Conservation (phyloP, 2,329 filamentous ascomycete genomes). For the Byssothecium circinans region DNA sequence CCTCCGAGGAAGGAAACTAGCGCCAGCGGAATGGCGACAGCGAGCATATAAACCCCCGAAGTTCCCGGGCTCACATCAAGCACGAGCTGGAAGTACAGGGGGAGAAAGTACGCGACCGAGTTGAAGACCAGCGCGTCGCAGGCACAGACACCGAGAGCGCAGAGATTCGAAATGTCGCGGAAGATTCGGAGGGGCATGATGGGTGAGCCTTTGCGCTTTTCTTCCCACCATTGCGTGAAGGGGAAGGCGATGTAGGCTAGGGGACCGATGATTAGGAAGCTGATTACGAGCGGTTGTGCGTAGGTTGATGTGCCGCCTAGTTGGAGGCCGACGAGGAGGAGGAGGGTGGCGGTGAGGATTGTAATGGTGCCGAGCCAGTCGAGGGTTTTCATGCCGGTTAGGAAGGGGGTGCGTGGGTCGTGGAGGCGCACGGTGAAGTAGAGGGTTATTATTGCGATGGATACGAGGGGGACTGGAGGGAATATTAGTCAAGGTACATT, state of each 20-base stretch:
- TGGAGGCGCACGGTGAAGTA: conserved; percentile 57
- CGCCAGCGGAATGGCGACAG: conserved; percentile 55
- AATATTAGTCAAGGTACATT: too few relatives aligned
- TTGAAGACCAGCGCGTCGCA: conserved; percentile 63
- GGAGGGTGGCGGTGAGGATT: conserved; percentile 51
- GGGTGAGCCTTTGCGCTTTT: conserved; percentile 62
- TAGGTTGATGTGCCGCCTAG: conserved; percentile 55
- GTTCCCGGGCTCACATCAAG: conserved; percentile 60
- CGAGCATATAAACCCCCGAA: conserved; percentile 63
- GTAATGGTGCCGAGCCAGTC: conserved; percentile 57
- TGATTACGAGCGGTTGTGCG: conserved; percentile 53
- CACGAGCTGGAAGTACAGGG: conserved; percentile 73
- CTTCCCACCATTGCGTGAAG: conserved; percentile 64
- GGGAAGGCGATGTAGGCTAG: conserved; percentile 55
- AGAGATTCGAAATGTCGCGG: conserved; percentile 57
- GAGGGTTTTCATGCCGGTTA: conserved; percentile 51
- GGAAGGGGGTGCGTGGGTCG: conserved; percentile 53
- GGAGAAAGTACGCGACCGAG: conserved; percentile 69
- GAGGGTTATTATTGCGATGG: conserved; percentile 52
- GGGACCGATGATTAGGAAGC: conserved; percentile 53
- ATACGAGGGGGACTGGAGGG: conserved; percentile 53
- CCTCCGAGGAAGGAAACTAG: conserved; percentile 49
- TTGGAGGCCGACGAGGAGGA: conserved; percentile 57
- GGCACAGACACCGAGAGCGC: conserved; percentile 55
- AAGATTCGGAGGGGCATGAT: conserved; percentile 74